Evolutionary conservation across 2,329 filamentous ascomycete genomes (phyloP), one percentile per base, ranked within the genome.

Genomic region (Trematosphaeria pertusa): DNA sequence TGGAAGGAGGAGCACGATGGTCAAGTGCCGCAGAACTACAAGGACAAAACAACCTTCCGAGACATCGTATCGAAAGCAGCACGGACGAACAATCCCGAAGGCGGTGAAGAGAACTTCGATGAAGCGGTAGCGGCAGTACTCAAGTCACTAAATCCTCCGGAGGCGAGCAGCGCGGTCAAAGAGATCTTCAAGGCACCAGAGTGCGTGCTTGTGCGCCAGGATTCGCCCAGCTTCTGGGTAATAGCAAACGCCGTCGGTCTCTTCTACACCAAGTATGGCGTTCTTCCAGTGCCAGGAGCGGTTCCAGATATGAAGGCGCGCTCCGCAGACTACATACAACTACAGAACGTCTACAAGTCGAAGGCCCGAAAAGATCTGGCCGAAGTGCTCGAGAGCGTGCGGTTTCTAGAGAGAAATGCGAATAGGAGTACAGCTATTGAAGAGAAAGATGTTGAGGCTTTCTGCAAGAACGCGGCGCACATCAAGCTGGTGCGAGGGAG

Each of bases 271-370:
- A 84, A 84, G 43, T 85, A 97, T 66, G 75, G 80, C 6, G 81
- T 87, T 20, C 80, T 99, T 4, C 94, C 94, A 12, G 78, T 99
- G 0, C 87, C 92, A 0, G 95, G 94, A 10, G 86, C 87, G 3
- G 78, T 99, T 1, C 94, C 95, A 1, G 94, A 99, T 70, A 99
- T 99, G 94, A 99, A 99, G 76, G 91, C 94, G 2, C 84, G 93
- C 66, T 96, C 92, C 3, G 84, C 81, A 45, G 88, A 95, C 52
- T 99, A 99, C 75, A 87, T 99, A 57, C 81, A 86, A 61, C 81
- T 99, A 10, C 94, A 97, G 69, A 93, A 89, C 61, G 84, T 97
- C 49, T 99, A 97, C 82, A 97, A 96, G 73, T 74, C 79, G 17
- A 96, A 96, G 72, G 91, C 94, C 33, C 85, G 88, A 24, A 77